Conservation (phyloP, 2,329 filamentous ascomycete genomes). For the Pseudogymnoascus sp. region DNA sequence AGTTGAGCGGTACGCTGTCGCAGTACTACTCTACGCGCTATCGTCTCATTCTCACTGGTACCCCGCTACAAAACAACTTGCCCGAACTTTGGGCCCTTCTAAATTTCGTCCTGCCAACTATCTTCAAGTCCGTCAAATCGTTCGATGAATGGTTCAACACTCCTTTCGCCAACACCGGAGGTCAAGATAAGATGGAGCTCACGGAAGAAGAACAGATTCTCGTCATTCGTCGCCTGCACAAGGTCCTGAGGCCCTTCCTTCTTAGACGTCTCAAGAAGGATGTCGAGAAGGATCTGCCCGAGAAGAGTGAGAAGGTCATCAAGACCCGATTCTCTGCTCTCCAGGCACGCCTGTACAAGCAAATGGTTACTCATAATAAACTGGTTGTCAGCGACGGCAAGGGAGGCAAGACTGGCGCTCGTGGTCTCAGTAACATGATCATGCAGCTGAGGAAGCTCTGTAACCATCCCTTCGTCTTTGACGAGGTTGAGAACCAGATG, state of each 20-base stretch:
- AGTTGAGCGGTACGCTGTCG: constrained; percentile 88
- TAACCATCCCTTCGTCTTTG: constrained; percentile 98
- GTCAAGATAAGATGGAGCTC: constrained; percentile 97
- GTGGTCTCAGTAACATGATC: constrained; percentile 97
- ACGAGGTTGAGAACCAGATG: constrained; percentile 96
- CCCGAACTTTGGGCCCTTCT: constrained; percentile 95
- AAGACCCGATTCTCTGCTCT: constrained; percentile 97
- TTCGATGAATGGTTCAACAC: constrained; percentile 99
- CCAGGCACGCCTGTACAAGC: constrained; percentile 90
- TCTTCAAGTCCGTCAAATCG: constrained; percentile 98
- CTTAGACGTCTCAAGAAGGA: constrained; percentile 98
- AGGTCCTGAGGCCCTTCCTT: constrained; percentile 93
- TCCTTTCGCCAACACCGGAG: constrained; percentile 94
- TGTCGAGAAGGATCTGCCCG: constrained; percentile 95
- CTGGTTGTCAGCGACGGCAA: constrained; percentile 92
- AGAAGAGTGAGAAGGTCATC: constrained; percentile 98
- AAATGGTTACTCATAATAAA: constrained; percentile 92
- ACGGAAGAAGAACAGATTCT: constrained; percentile 99
- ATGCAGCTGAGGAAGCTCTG: constrained; percentile 99
- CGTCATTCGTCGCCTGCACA: constrained; percentile 95
- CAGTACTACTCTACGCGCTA: constrained; percentile 93
- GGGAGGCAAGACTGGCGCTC: constrained; percentile 87
- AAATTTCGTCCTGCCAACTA: constrained; percentile 95
- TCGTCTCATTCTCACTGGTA: constrained; percentile 94
- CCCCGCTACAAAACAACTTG: constrained; percentile 93